Percentiles rank a stretch among this genome's conserved stretches.
phyloP scores from a whole-genome alignment of 2,329 filamentous ascomycete genomes.

The Calonectria pteridis region DNA sequence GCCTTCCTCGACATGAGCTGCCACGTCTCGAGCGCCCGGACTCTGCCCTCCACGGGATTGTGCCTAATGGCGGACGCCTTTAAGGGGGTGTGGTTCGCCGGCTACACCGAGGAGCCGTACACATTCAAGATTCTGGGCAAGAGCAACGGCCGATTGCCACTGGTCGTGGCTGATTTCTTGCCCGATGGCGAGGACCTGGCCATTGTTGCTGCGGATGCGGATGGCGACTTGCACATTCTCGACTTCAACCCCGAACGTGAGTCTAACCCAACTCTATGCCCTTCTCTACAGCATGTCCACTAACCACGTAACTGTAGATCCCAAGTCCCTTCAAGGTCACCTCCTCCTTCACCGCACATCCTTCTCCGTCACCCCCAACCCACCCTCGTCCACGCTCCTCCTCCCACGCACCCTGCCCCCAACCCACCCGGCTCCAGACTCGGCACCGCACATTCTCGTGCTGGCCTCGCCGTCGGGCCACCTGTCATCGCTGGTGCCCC shows the following conservation, averaged over 20 bases:
- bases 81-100: constrained; percentile 96
- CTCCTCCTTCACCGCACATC: constrained; percentile 88
- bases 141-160: constrained; percentile 80
- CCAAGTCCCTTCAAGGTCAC: constrained; percentile 91
- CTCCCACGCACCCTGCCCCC: constrained; percentile 74
- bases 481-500: constrained; percentile 80
- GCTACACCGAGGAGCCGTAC: constrained; percentile 97
- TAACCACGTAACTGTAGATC: constrained; percentile 69
- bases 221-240: constrained; percentile 88
- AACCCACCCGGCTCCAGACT: constrained; percentile 49
- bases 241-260: constrained; percentile 95
- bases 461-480: constrained; percentile 82
- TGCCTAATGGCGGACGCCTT: constrained; percentile 90
- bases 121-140: constrained; percentile 95
- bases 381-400: constrained; percentile 79
- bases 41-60: constrained; percentile 85
- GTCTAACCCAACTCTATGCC: constrained; percentile 49
- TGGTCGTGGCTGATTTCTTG: constrained; percentile 87
- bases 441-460: constrained; percentile 65
- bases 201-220: constrained; percentile 85
- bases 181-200: constrained; percentile 87
- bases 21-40: constrained; percentile 88
- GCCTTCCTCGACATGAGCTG: constrained; percentile 99
- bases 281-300: neutral
- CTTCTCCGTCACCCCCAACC: constrained; percentile 86